A percentile compares a stretch with the other conserved stretches of the same genome.
These are phyloP conservation scores for Suillus occidentalis DNA, from an alignment of 768 basidiomycete genomes.

Conservation along the genomic window DNA sequence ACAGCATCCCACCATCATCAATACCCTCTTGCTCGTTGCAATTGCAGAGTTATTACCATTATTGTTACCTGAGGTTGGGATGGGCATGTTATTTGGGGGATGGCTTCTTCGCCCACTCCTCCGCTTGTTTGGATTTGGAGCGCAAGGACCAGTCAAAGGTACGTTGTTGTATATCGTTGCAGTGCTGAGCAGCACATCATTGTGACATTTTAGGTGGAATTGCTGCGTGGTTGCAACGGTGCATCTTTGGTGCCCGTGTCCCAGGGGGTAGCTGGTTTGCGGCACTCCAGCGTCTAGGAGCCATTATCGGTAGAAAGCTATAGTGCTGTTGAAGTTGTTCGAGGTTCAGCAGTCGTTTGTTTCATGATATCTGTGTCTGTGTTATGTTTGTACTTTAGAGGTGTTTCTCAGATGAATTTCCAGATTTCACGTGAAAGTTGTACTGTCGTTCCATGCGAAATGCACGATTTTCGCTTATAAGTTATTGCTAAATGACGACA, in stretches of 20 bases:
- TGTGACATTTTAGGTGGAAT: neutral
- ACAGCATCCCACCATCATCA: constrained; percentile 33
- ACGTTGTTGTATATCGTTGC: neutral
- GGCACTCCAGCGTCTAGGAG: neutral
- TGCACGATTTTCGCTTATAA: too few relatives aligned
- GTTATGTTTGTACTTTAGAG: too few relatives aligned
- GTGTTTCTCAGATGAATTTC: too few relatives aligned
- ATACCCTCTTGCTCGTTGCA: constrained; percentile 23
- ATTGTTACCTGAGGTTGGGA: constrained; percentile 6
- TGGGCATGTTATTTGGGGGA: constrained; percentile 24
- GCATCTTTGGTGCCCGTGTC: neutral
- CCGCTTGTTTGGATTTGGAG: constrained; percentile 38
- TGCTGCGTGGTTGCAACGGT: neutral
- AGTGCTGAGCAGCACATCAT: neutral
- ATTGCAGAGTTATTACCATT: neutral
- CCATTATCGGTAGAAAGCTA: neutral
- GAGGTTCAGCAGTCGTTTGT: neutral
- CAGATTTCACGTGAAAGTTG: too few relatives aligned
- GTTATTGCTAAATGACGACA: too few relatives aligned
- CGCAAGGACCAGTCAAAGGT: constrained; percentile 36
- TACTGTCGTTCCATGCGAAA: too few relatives aligned
- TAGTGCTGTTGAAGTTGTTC: neutral
- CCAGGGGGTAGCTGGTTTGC: neutral
- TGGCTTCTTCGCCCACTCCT: constrained; percentile 33
- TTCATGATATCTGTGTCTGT: neutral